Conservation (phyloP, 2,329 filamentous ascomycete genomes). For the Coccinonectria pachysandricola region DNA sequence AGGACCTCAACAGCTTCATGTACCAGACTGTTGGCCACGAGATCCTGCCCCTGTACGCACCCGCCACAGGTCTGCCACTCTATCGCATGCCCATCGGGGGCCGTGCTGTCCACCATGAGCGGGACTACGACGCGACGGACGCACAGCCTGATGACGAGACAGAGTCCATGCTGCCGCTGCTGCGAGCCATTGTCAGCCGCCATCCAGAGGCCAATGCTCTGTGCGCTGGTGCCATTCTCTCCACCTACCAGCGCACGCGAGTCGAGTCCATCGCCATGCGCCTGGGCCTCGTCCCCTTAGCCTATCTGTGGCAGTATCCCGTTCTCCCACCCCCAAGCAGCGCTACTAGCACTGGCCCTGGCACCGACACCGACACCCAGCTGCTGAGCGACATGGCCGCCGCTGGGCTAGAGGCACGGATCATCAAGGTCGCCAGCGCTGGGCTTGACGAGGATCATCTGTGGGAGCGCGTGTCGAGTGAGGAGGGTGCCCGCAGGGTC, state of each 20-base stretch:
- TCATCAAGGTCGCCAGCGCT: constrained; percentile 90
- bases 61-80: constrained; percentile 69
- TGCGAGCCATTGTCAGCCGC: constrained; percentile 52
- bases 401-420: constrained; percentile 71
- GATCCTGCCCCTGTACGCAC: constrained; percentile 73
- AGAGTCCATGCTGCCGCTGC: constrained; percentile 70
- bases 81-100: constrained; percentile 73
- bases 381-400: constrained; percentile 74
- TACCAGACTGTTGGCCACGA: constrained; percentile 94
- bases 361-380: constrained; percentile 36
- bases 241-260: constrained; percentile 91
- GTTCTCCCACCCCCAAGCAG: constrained; percentile 44
- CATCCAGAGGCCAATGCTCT: constrained; percentile 81
- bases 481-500: constrained; percentile 35
- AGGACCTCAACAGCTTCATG: constrained; percentile 92
- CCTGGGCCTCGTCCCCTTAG: constrained; percentile 70
- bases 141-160: constrained; percentile 60
- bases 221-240: constrained; percentile 83
- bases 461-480: constrained; percentile 66
- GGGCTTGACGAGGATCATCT: constrained; percentile 73
- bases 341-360: constrained; percentile 11
- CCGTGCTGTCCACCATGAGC: constrained; percentile 55
- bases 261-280: constrained; percentile 85
- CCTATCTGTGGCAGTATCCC: constrained; percentile 90
- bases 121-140: constrained; percentile 50